Conservation (phyloP, 2,329 filamentous ascomycete genomes). For the Thelonectria blattea region DNA sequence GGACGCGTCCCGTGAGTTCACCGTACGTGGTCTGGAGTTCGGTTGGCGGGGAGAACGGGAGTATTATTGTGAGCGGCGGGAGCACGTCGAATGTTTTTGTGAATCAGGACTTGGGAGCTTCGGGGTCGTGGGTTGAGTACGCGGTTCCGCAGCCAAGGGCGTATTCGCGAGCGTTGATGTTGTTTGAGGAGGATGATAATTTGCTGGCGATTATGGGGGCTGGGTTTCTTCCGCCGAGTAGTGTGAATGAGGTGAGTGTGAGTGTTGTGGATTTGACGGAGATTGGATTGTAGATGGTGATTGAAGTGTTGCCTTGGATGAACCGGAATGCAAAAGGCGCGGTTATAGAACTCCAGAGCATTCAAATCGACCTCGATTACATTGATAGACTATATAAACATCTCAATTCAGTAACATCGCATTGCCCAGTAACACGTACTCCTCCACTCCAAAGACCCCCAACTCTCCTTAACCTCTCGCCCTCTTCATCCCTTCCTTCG, state of each 20-base stretch:
- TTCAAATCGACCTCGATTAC: too few species aligned
- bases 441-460: too few species aligned
- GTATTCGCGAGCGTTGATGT: conserved; percentile 46
- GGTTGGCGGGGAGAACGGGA: conserved; percentile 51
- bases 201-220: conserved; percentile 51
- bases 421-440: not conserved
- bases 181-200: conserved; percentile 44
- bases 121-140: conserved; percentile 45
- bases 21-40: conserved; percentile 53
- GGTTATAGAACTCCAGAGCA: too few species aligned
- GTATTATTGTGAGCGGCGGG: conserved; percentile 50
- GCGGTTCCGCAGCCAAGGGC: conserved; percentile 44
- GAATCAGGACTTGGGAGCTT: conserved; percentile 49
- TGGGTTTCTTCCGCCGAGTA: conserved; percentile 53
- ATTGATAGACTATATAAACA: too few species aligned
- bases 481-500: conserved; percentile 10
- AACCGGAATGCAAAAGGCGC: not conserved
- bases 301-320: not conserved
- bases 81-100: conserved; percentile 48
- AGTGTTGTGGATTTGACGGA: conserved; percentile 40
- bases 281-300: conserved; percentile 1
- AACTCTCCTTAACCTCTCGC: not conserved
- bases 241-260: conserved; percentile 50
- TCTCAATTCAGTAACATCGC: too few species aligned
- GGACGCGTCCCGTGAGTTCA: conserved; percentile 46